These are phyloP conservation scores for Miscanthus lutarioriparius DNA, from an alignment of 176 grass and related monocot species.

Conservation along the genomic window DNA sequence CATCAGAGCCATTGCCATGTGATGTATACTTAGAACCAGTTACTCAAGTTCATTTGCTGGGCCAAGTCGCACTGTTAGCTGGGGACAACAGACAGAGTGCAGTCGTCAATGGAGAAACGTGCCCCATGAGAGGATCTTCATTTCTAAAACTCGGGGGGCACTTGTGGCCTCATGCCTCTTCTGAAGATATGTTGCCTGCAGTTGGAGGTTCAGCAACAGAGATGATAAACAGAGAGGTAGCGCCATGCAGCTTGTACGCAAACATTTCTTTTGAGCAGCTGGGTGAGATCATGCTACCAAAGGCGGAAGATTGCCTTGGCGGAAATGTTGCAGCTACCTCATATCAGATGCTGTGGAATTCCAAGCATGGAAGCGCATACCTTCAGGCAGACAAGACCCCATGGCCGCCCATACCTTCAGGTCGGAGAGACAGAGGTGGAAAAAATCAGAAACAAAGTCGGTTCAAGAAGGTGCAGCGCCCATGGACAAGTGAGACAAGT, in stretches of 20 bases:
- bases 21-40: not conserved
- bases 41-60: not conserved
- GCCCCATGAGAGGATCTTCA: too few relatives aligned
- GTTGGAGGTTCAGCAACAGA: not conserved
- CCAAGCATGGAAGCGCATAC: too few relatives aligned
- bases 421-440: too few relatives aligned
- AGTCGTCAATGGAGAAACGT: too few relatives aligned
- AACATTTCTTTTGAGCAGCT: slow-evolving; percentile 10
- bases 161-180: not conserved
- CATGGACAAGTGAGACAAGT: too few relatives aligned
- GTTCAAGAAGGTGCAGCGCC: too few relatives aligned
- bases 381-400: too few relatives aligned
- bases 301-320: not conserved
- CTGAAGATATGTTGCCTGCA: not conserved
- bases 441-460: too few relatives aligned
- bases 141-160: not conserved
- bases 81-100: not conserved
- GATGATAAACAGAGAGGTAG: not conserved
- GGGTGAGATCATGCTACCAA: not conserved
- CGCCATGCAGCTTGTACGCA: not conserved
- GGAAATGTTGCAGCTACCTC: not conserved
- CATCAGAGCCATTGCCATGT: not conserved
- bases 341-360: not conserved
- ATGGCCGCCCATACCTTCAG: too few relatives aligned
- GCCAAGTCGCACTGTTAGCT: not conserved